Percentiles rank a stretch among this genome's conserved stretches.
These are phyloP conservation scores for Kwoniella heveanensis DNA, from an alignment of 768 basidiomycete genomes.

Conservation along the genomic window DNA sequence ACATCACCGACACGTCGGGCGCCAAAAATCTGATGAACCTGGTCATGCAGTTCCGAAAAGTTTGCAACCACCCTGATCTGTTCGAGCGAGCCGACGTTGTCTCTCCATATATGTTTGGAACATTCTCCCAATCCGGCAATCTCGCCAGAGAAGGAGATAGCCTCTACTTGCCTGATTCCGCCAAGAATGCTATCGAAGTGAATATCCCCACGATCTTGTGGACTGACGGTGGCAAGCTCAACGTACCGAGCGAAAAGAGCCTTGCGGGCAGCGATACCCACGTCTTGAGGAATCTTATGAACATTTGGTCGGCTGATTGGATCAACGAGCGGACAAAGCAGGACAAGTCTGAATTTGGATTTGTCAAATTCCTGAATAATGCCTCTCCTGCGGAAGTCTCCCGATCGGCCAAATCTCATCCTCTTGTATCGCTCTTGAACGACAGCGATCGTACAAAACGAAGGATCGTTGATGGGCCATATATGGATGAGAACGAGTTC, in stretches of 20 bases:
- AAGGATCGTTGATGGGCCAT: conserved; percentile 17
- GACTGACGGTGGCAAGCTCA: conserved; percentile 71
- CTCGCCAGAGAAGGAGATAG: conserved; percentile 86
- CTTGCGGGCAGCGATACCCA: conserved; percentile 62
- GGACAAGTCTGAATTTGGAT: conserved; percentile 66
- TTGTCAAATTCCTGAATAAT: conserved; percentile 70
- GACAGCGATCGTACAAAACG: conserved; percentile 12
- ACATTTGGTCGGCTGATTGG: conserved; percentile 87
- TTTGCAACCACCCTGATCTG: conserved; percentile 97
- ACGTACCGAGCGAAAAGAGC: conserved; percentile 66
- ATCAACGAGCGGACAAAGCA: conserved; percentile 70
- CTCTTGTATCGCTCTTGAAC: conserved; percentile 36
- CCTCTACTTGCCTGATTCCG: conserved; percentile 78
- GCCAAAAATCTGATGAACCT: conserved; percentile 96
- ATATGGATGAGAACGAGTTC: conserved; percentile 61
- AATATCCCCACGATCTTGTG: conserved; percentile 74
- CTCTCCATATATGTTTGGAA: conserved; percentile 85
- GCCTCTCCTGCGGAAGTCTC: conserved; percentile 62
- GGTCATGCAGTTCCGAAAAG: conserved; percentile 99
- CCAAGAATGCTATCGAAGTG: conserved; percentile 81
- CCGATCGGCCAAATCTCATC: conserved; percentile 37
- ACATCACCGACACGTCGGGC: conserved; percentile 77
- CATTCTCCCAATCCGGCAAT: conserved; percentile 77
- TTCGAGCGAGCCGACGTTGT: conserved; percentile 96
- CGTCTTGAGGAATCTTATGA: conserved; percentile 69